Evolutionary conservation across 1,284 basidiomycete species (phyloP), one percentile per base, ranked within the genome.

Genomic region (Ceraceosorus guamensis): DNA sequence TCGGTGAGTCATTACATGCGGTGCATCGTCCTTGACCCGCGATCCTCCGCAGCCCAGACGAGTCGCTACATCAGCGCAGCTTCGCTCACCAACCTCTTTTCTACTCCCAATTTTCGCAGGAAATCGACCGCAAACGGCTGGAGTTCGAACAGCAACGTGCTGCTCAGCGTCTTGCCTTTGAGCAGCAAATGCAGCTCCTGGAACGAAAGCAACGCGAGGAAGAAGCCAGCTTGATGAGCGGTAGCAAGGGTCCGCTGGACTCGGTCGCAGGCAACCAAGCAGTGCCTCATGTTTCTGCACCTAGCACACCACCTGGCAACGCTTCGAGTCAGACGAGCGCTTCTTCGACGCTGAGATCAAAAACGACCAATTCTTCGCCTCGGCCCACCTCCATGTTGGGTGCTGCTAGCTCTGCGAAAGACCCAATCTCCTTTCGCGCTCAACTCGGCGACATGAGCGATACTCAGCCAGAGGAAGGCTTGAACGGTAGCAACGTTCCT

Each of bases 131-230:
- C n/a, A 69, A 69, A 49, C 61, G 67, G 31, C 51, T 59, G 37
- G 67, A 69, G 59, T 65, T 67, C 60, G 67, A 69, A 41, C 57
- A 61, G 51, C 67, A 69, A 49, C 65, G 67, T 35, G 65, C 62
- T 16, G 48, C 65, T 49, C 67, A 69, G 32, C 65, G 63, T 35
- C 66, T 67, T 48, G 62, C 57, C 1, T 69, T 69, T 41, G 67
- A 69, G 48, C 62, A 69, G 43, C 65, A 67, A 49, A 69, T 69
- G 67, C 54, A 55, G 6, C 58, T 63, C 5, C 56, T 69, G 37
- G 65, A 69, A 41, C 58, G 56, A 53, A 59, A 69, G 54, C 67
- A 69, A 56, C 64, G 58, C 31, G 57, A 69, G 48, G 67, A 69
- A 43, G 67, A 69, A 51, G 61, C 58, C 18, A 58, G 43, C 31